Evolutionary conservation across 2,329 filamentous ascomycete species (phyloP).

Genomic region (Alternaria postmessia): DNA sequence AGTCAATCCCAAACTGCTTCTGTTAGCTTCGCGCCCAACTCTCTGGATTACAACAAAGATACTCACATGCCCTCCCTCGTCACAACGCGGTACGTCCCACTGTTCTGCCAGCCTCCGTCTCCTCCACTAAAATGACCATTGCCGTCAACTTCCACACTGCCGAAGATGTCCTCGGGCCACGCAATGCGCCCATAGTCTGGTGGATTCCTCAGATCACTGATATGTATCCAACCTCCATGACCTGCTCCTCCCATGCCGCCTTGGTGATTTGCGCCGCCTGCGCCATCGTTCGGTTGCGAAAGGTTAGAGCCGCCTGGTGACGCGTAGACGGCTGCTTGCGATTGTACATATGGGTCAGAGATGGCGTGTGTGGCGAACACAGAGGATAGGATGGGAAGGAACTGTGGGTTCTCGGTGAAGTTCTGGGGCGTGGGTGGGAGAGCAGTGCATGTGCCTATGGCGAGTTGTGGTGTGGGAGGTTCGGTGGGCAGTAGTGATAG

Average conservation of each 20-base stretch:
- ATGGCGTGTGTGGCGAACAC: conserved; percentile 63
- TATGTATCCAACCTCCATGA: conserved; percentile 68
- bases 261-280: conserved; percentile 66
- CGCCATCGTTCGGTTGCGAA: conserved; percentile 57
- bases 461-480: conserved; percentile 62
- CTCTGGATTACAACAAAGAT: not conserved
- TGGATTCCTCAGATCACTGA: conserved; percentile 67
- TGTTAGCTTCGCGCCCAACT: conserved; percentile 1
- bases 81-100: conserved; percentile 68
- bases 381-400: conserved; percentile 64
- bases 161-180: conserved; percentile 72
- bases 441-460: conserved; percentile 63
- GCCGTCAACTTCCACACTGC: conserved; percentile 68
- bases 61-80: conserved; percentile 68
- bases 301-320: conserved; percentile 65
- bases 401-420: conserved; percentile 64
- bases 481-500: conserved; percentile 65
- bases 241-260: conserved; percentile 66
- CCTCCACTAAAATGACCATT: conserved; percentile 64
- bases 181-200: conserved; percentile 71
- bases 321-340: conserved; percentile 67
- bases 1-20: conserved; percentile 26
- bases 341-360: conserved; percentile 64
- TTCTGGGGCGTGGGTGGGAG: conserved; percentile 65
- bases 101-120: conserved; percentile 66